Conservation (phyloP, 495 filamentous ascomycete species). For the Parmelia sp. region DNA sequence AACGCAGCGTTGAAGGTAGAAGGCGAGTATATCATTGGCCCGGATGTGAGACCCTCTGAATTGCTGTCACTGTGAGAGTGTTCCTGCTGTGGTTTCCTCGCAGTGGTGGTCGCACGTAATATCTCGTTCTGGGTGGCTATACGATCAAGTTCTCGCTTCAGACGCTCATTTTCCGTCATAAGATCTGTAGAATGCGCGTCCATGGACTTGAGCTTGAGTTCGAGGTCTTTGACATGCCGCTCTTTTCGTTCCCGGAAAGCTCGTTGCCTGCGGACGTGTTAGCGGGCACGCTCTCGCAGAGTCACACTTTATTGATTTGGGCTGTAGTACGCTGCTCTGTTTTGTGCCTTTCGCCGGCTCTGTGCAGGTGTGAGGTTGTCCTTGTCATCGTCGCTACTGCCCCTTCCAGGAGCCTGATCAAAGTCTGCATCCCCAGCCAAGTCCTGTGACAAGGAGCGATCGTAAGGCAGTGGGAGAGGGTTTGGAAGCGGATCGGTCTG, state of each 20-base stretch:
- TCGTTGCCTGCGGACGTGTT: conserved; percentile 62
- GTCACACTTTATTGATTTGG: not conserved
- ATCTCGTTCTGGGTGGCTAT: conserved; percentile 89
- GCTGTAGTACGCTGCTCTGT: conserved; percentile 80
- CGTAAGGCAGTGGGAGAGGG: conserved; percentile 31
- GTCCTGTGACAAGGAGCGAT: conserved; percentile 21
- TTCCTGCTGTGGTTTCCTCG: conserved; percentile 29
- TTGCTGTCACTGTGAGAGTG: conserved; percentile 16
- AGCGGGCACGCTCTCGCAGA: conserved; percentile 10
- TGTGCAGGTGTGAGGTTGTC: conserved; percentile 71
- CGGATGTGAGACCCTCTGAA: conserved; percentile 39
- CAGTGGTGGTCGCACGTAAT: conserved; percentile 61
- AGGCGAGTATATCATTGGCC: conserved; percentile 68
- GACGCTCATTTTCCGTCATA: conserved; percentile 70
- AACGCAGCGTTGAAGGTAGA: conserved; percentile 57
- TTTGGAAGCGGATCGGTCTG: conserved; percentile 28
- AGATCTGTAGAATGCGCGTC: conserved; percentile 52
- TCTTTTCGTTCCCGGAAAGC: conserved; percentile 97
- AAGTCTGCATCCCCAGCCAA: conserved; percentile 33
- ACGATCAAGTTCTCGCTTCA: conserved; percentile 74
- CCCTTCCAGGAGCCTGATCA: conserved; percentile 27
- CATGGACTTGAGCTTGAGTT: conserved; percentile 72
- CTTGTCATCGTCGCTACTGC: conserved; percentile 58
- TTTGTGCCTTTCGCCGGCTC: conserved; percentile 87
- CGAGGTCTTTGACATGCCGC: conserved; percentile 84